These are phyloP conservation scores for Rutstroemia sp. DNA, from an alignment of 2,329 filamentous ascomycete species.

Conservation along the genomic window DNA sequence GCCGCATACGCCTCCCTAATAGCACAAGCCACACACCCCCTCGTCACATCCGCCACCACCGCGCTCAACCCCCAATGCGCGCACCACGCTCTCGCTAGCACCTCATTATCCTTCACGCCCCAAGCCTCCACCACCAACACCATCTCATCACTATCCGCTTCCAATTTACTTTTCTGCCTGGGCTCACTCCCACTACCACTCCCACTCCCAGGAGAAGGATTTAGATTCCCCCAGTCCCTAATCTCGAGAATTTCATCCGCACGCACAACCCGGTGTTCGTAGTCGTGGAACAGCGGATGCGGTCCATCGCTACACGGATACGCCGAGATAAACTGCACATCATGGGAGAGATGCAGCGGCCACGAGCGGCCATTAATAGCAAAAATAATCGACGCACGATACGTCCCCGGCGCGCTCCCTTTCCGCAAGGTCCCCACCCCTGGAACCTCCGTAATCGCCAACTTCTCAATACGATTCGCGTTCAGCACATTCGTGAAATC, in stretches of 20 bases:
- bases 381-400: slow-evolving; percentile 55
- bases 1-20: slow-evolving; percentile 71
- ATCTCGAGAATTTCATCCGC: slow-evolving; percentile 61
- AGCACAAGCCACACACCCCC: slow-evolving; percentile 61
- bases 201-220: neutral
- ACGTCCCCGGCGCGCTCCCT: slow-evolving; percentile 36
- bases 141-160: slow-evolving; percentile 35
- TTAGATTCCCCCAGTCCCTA: neutral
- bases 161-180: neutral
- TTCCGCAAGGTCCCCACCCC: slow-evolving; percentile 1
- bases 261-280: slow-evolving; percentile 49
- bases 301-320: slow-evolving; percentile 58
- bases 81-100: slow-evolving; percentile 70
- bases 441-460: slow-evolving; percentile 41
- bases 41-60: slow-evolving; percentile 59
- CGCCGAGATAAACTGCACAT: slow-evolving; percentile 59
- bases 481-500: slow-evolving; percentile 47
- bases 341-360: slow-evolving; percentile 54
- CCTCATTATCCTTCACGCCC: slow-evolving; percentile 68
- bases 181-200: neutral
- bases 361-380: slow-evolving; percentile 56
- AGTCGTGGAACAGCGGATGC: slow-evolving; percentile 67
- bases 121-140: slow-evolving; percentile 68
- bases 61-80: slow-evolving; percentile 67
- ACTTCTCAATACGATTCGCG: slow-evolving; percentile 61